Base-by-base conservation (phyloP, 140 eudicot species). In the Stevia rebaudiana region DNA sequence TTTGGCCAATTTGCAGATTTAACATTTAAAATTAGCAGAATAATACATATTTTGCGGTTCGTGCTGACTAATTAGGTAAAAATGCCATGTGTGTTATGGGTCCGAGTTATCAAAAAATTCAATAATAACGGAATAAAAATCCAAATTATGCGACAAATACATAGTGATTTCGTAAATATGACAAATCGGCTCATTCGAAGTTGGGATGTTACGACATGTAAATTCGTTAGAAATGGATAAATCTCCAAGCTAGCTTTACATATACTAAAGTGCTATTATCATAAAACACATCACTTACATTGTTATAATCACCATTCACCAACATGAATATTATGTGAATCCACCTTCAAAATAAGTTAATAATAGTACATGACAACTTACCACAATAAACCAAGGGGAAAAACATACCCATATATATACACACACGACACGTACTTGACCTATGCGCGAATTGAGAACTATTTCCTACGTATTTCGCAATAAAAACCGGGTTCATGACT, bases 371-470 rank as follows among this genome's bases (percentile, higher is more conserved):
- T 40, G 46, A 57, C 61, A 28, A 33, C 43, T 33, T 57, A 57
- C 15, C 44, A 9, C 33, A 33, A 16, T 33, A 56, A 54, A 22
- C 21, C 64, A 3, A 24, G 33, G 33, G 39, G 25, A 10, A 35
- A 35, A 40, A 72, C 70, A 62, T 40, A 72, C 48, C 70, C 23
- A 72, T 63, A 43, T 49, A 33, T 37, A 72, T 63, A 43, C 59
- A 33, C 40, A 57, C 28, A 17, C 44, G 16, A 24, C 54, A 11
- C 35, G 35, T 35, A 33, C 35, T 44, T 3, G 60, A 44, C 40
- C 68, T 48, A 13, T 30, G 58, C 67, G 56, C 58, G 31, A 37
- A 13, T 12, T 21, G 49, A 31, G 15, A 49, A 55, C 42, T 16
- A n/a, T 30, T 53, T 55, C 62, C 42, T 30, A 41, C 31, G 24